Evolutionary conservation across 345 rosid genomes (phyloP).

Genomic region (Hevea brasiliensis): DNA sequence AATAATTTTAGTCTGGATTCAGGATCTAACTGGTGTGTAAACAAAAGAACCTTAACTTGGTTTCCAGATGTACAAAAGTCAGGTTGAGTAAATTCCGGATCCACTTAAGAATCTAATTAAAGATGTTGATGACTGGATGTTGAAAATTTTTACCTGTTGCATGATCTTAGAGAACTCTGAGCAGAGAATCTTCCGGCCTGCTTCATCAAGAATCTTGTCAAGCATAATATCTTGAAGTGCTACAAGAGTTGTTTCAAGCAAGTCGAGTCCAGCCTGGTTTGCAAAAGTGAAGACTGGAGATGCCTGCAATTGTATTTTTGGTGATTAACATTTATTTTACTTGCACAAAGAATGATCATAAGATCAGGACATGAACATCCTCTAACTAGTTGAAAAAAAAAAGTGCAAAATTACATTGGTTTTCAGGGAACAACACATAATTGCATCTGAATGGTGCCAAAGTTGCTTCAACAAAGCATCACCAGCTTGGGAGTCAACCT

Average conservation of each 20-base stretch:
- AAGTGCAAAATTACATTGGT: constrained; percentile 44
- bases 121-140: not conserved
- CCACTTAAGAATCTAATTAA: not conserved
- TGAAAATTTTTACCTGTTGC: constrained; percentile 65
- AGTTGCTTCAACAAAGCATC: constrained; percentile 73
- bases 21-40: too few species aligned
- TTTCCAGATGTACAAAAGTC: not conserved
- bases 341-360: not conserved
- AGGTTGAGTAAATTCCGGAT: too few species aligned
- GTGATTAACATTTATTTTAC: not conserved
- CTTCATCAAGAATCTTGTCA: constrained; percentile 83
- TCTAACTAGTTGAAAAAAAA: not conserved
- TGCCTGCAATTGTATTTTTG: constrained; percentile 45
- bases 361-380: not conserved
- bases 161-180: constrained; percentile 80
- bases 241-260: constrained; percentile 93
- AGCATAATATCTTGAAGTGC: constrained; percentile 92
- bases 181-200: constrained; percentile 73
- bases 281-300: constrained; percentile 77
- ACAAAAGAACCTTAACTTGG: too few species aligned
- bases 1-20: too few species aligned
- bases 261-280: constrained; percentile 96
- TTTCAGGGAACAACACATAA: constrained; percentile 86
- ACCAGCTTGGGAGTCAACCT: constrained; percentile 47
- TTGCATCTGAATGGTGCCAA: constrained; percentile 87